Evolutionary conservation across 768 basidiomycete species (phyloP), one percentile per base, ranked within the genome.

Genomic region (Suillus cothurnatus): DNA sequence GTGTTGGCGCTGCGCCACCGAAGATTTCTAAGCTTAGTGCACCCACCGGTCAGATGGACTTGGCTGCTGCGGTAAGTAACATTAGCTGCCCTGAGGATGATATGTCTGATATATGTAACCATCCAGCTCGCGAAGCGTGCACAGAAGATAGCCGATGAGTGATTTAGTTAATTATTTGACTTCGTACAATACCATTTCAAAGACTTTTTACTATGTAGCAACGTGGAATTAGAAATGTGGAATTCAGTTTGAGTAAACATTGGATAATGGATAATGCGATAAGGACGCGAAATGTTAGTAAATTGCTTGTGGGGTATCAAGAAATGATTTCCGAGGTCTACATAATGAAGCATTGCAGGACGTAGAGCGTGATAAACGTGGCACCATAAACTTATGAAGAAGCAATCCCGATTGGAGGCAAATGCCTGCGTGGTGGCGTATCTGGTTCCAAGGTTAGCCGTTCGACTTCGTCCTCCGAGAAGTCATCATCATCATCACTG

Each of bases 41-140:
- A 6, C 76, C 80, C 4, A 84, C 84, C 38, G 86, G 84, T 19
- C 93, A 94, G 71, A 68, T 93, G 78, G 94, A 94, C 78, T 78
- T 95, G 67, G 92, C 94, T 64, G 93, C 94, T 68, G 90, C 86
- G 58, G 92, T 95, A 70, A 81, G 91, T 65, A 63, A 19, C 38
- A 62, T 59, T 8, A 56, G 32, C 49, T 15, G 47, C 50, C 23
- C 6, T 19, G 53, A 19, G 1, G 39, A 32, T 47, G 36, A 32
- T 43, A 14, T 12, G 21, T 60, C 56, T 52, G 19, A 62, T 64
- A 32, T 28, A 62, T 63, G 31, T 28, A 61, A 50, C 64, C 67
- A 63, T 53, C n/a, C 53, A 94, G 92, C 76, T 94, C 63, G 92
- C 92, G 26, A 92, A 82, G 74, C 88, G 93, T 31, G 92, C 92